Conservation (phyloP, 768 basidiomycete genomes). For the Hygrophoropsis aurantiaca region DNA sequence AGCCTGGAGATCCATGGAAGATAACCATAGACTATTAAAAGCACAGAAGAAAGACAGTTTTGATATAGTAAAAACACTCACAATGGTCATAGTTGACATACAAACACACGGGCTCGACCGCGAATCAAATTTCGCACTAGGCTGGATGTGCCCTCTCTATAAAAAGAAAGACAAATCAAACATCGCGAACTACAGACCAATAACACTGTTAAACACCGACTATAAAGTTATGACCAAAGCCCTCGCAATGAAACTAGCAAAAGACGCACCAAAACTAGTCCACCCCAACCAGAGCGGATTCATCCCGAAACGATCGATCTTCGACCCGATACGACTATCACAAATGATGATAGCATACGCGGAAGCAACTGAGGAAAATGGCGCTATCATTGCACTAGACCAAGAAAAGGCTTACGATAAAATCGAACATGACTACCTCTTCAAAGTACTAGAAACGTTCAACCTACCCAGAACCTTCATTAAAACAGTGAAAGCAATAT, state of each 20-base stretch:
- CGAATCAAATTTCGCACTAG: background rate
- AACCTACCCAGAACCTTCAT: constrained; percentile 14
- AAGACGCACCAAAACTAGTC: background rate
- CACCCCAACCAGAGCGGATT: no score
- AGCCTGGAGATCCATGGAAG: no score
- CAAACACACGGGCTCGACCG: background rate
- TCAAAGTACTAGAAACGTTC: constrained; percentile 4
- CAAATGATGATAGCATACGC: constrained; percentile 15
- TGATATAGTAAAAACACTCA: no score
- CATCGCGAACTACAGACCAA: no score
- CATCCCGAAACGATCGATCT: no score
- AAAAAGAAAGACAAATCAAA: no score
- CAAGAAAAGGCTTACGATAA: no score
- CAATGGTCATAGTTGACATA: background rate
- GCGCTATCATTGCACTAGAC: no score
- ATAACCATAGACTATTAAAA: no score
- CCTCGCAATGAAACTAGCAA: background rate
- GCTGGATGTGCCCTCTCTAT: no score
- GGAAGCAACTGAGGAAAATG: constrained; percentile 15
- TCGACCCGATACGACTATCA: no score
- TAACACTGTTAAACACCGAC: constrained; percentile 20
- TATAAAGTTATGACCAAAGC: constrained; percentile 17
- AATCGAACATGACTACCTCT: constrained; percentile 18
- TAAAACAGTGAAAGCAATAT: constrained; percentile 9
- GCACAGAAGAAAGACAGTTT: no score